phyloP scores from a whole-genome alignment of 495 filamentous ascomycete genomes.

The Trichoderma reesei region DNA sequence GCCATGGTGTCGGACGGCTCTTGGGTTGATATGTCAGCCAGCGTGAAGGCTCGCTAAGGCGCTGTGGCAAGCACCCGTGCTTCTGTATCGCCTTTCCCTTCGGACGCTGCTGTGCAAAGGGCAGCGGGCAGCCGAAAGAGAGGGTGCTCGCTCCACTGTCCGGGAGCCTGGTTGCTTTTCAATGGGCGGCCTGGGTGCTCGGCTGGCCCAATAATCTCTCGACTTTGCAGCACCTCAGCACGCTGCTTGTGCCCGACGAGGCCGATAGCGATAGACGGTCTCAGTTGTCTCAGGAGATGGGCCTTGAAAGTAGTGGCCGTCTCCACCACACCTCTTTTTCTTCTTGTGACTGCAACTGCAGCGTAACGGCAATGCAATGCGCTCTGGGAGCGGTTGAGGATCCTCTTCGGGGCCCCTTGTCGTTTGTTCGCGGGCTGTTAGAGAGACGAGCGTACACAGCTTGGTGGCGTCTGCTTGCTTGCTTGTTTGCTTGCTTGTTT shows the following conservation, averaged over 20 bases:
- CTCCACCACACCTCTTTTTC: slow-evolving; percentile 2
- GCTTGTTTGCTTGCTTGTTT: not conserved
- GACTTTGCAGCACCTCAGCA: not conserved
- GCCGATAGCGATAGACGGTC: not conserved
- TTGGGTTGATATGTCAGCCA: not conserved
- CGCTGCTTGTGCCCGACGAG: not conserved
- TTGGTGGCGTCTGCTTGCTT: too few species aligned
- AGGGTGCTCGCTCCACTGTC: slow-evolving; percentile 3
- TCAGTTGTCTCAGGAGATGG: slow-evolving; percentile 6
- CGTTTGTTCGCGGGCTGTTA: not conserved
- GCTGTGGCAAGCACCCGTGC: not conserved
- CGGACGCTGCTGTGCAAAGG: not conserved
- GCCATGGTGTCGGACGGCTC: not conserved
- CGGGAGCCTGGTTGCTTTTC: slow-evolving; percentile 2
- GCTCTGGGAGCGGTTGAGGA: not conserved
- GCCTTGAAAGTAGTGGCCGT: not conserved
- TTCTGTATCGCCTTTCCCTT: not conserved
- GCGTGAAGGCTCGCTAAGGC: not conserved
- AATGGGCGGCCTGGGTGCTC: not conserved
- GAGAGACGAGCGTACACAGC: too few species aligned
- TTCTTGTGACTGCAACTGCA: not conserved
- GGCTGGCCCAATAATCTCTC: not conserved
- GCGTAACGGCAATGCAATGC: not conserved
- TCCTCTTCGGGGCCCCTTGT: not conserved
- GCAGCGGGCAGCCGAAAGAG: not conserved